phyloP scores from a whole-genome alignment of 1,284 basidiomycete species.

The Heterobasidion occidentale region DNA sequence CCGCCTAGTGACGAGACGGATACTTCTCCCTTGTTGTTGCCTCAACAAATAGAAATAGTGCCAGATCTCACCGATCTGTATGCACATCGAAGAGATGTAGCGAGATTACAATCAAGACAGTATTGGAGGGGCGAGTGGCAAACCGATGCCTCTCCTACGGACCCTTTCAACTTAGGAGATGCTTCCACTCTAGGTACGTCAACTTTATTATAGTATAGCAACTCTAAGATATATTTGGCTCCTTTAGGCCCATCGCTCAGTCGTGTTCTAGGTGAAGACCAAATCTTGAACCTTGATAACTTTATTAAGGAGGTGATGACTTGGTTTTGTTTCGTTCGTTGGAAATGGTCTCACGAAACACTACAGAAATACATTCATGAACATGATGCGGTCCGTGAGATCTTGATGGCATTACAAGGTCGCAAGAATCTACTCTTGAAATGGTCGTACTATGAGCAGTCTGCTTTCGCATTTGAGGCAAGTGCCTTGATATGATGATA shows the following conservation, averaged over 20 bases:
- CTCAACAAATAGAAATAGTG: constrained; percentile 6
- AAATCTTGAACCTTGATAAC: constrained; percentile 18
- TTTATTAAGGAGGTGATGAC: constrained; percentile 24
- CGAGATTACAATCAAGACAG: constrained; percentile 49
- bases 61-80: constrained; percentile 13
- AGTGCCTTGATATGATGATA: background rate
- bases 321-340: background rate
- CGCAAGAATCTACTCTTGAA: constrained; percentile 50
- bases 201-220: background rate
- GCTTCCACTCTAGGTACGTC: constrained; percentile 57
- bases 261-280: constrained; percentile 24
- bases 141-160: constrained; percentile 32
- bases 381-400: constrained; percentile 64
- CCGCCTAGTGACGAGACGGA: constrained; percentile 29
- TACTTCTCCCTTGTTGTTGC: background rate
- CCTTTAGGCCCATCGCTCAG: constrained; percentile 39
- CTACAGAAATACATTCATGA: constrained; percentile 61
- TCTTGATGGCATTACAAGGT: constrained; percentile 68
- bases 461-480: constrained; percentile 19
- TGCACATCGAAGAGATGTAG: constrained; percentile 41
- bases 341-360: background rate
- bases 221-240: constrained; percentile 1
- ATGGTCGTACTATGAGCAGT: constrained; percentile 25
- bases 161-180: constrained; percentile 51
- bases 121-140: constrained; percentile 66